A percentile compares a stretch with the other conserved stretches of the same genome.
phyloP scores from a whole-genome alignment of 2,329 filamentous ascomycete species.

The Microascus cirrosus region DNA sequence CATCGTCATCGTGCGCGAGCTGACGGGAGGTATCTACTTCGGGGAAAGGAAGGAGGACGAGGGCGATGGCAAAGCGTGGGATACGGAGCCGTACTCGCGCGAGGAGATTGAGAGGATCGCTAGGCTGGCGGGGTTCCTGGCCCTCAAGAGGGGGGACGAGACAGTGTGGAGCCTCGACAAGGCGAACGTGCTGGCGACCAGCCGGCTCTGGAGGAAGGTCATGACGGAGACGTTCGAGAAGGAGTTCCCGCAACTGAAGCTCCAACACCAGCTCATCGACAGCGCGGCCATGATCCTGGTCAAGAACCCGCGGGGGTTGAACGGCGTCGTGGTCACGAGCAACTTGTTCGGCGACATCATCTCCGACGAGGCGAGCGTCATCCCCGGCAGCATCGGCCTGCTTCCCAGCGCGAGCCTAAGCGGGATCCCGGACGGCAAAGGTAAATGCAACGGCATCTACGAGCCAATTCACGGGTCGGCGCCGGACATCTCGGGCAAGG shows the following conservation, averaged over 20 bases:
- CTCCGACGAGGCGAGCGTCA: slow-evolving; percentile 87
- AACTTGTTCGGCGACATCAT: slow-evolving; percentile 97
- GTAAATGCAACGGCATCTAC: slow-evolving; percentile 85
- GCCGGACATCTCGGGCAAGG: slow-evolving; percentile 85
- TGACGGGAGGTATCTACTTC: slow-evolving; percentile 93
- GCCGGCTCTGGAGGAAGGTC: slow-evolving; percentile 78
- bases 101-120: slow-evolving; percentile 82
- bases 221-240: slow-evolving; percentile 74
- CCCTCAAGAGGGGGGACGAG: slow-evolving; percentile 60
- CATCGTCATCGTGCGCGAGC: slow-evolving; percentile 84
- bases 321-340: slow-evolving; percentile 84
- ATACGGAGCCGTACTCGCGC: slow-evolving; percentile 79
- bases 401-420: slow-evolving; percentile 80
- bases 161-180: slow-evolving; percentile 81
- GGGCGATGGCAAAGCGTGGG: slow-evolving; percentile 62
- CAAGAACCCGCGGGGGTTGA: slow-evolving; percentile 80
- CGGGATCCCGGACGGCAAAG: slow-evolving; percentile 76
- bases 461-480: slow-evolving; percentile 93
- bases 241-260: slow-evolving; percentile 78
- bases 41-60: slow-evolving; percentile 75
- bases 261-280: slow-evolving; percentile 88
- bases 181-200: slow-evolving; percentile 90
- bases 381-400: slow-evolving; percentile 81
- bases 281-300: slow-evolving; percentile 96
- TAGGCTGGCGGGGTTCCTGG: slow-evolving; percentile 69